Conservation (phyloP, 176 grass and related monocot species). For the Aegilops bicornis region DNA sequence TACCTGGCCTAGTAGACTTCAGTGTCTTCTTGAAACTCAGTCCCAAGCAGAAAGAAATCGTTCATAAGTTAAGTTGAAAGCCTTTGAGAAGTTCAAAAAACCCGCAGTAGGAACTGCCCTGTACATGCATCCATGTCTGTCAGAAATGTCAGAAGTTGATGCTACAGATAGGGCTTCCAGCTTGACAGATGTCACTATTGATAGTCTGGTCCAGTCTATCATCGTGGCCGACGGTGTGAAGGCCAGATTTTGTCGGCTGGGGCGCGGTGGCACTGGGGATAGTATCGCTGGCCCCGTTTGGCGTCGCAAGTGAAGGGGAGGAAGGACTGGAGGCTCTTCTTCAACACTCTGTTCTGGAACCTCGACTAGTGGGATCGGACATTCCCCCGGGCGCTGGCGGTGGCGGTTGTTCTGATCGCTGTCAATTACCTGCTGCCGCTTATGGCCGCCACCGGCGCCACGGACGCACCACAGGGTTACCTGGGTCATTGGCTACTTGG, state of each 20-base stretch:
- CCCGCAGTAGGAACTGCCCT: slow-evolving; percentile 51
- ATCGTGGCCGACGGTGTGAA: slow-evolving; percentile 60
- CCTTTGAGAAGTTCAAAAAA: slow-evolving; percentile 71
- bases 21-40: slow-evolving; percentile 67
- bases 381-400: no score
- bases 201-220: slow-evolving; percentile 44
- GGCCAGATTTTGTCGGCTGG: slow-evolving; percentile 49
- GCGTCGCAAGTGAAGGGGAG: no score
- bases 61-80: slow-evolving; percentile 28
- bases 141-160: slow-evolving; percentile 62
- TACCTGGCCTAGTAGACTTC: slow-evolving; percentile 72
- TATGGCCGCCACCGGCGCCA: no score
- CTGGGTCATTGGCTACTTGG: no score
- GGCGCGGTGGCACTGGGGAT: no score
- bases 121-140: slow-evolving; percentile 69
- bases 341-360: no score
- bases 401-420: no score
- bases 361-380: no score
- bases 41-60: slow-evolving; percentile 50
- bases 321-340: no score
- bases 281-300: no score
- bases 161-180: slow-evolving; percentile 46
- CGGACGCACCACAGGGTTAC: no score
- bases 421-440: no score
- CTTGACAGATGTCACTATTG: slow-evolving; percentile 42